Evolutionary conservation across 768 basidiomycete genomes (phyloP).

Genomic region (Pluteus cervinus): DNA sequence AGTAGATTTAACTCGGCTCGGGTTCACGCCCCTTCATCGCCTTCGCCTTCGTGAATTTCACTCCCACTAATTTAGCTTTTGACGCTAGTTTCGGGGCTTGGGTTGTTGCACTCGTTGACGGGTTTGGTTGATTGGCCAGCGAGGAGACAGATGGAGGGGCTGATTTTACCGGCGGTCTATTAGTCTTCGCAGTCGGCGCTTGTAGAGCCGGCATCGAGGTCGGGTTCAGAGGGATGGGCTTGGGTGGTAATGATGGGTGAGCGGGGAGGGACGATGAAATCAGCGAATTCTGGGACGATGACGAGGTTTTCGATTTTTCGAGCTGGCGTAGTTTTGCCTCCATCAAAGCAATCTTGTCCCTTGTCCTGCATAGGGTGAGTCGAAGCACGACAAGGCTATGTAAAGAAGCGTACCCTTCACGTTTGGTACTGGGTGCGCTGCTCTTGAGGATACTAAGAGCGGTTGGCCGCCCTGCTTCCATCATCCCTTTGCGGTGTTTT

Average conservation of each 20-base stretch:
- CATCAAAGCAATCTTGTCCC: constrained; percentile 89
- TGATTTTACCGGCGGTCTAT: no score
- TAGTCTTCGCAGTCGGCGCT: no score
- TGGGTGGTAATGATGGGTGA: constrained; percentile 37
- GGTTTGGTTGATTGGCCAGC: no score
- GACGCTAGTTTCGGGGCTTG: no score
- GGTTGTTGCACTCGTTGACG: no score
- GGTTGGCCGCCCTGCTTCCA: constrained; percentile 68
- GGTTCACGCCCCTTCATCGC: constrained; percentile 17
- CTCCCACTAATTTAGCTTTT: constrained; percentile 27
- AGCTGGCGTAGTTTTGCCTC: constrained; percentile 92
- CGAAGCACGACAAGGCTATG: constrained; percentile 7
- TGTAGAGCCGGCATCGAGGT: no score
- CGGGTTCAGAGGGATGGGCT: constrained; percentile 27
- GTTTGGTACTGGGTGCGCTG: constrained; percentile 40
- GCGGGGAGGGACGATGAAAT: constrained; percentile 10
- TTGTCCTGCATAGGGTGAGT: constrained; percentile 43
- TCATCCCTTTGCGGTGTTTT: constrained; percentile 35
- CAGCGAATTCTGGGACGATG: constrained; percentile 10
- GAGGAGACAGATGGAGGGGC: no score
- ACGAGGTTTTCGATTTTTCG: constrained; percentile 34
- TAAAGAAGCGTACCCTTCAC: constrained; percentile 38
- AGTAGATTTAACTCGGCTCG: constrained; percentile 3
- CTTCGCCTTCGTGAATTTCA: constrained; percentile 34
- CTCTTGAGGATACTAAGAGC: constrained; percentile 86